Conservation (phyloP, 2,329 filamentous ascomycete species). For the Pestalotiopsis sp. region DNA sequence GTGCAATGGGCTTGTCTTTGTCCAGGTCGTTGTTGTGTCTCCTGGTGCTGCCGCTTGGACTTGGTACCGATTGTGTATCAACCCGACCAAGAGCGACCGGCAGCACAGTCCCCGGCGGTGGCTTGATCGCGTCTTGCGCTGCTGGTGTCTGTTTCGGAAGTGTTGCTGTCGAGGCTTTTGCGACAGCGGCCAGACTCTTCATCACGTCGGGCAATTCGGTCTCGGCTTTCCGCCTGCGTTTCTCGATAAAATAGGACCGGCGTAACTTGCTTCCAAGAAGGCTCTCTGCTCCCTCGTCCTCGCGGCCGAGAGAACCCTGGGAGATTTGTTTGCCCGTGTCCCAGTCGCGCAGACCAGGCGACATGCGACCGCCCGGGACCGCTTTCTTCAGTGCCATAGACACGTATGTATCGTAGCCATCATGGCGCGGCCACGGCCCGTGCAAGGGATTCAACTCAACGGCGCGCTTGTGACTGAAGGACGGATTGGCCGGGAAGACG, state of each 20-base stretch:
- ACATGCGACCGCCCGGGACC: conserved; percentile 27
- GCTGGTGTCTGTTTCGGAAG: too few species aligned
- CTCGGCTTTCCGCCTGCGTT: conserved; percentile 4
- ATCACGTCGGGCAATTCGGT: conserved; percentile 12
- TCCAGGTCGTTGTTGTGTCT: neutral
- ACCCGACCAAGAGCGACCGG: neutral
- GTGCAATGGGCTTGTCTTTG: neutral
- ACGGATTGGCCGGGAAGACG: conserved; percentile 28
- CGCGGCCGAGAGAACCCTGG: conserved; percentile 21
- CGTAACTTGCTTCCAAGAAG: neutral
- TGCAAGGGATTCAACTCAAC: conserved; percentile 27
- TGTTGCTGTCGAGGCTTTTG: neutral
- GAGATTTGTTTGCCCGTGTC: conserved; percentile 30
- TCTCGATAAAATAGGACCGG: conserved; percentile 2
- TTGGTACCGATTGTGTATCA: neutral
- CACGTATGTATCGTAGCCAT: conserved; percentile 24
- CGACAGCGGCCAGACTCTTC: conserved; percentile 9
- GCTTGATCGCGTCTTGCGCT: neutral
- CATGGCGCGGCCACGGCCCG: conserved; percentile 28
- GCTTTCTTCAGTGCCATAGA: conserved; percentile 25
- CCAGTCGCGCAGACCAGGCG: conserved; percentile 32
- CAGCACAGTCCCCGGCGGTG: neutral
- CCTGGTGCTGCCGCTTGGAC: neutral
- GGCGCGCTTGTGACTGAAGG: conserved; percentile 26
- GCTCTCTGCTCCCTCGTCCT: conserved; percentile 21